Evolutionary conservation across 768 basidiomycete species (phyloP), one percentile per base, ranked within the genome.

Genomic region (Phlegmacium glaucopus): DNA sequence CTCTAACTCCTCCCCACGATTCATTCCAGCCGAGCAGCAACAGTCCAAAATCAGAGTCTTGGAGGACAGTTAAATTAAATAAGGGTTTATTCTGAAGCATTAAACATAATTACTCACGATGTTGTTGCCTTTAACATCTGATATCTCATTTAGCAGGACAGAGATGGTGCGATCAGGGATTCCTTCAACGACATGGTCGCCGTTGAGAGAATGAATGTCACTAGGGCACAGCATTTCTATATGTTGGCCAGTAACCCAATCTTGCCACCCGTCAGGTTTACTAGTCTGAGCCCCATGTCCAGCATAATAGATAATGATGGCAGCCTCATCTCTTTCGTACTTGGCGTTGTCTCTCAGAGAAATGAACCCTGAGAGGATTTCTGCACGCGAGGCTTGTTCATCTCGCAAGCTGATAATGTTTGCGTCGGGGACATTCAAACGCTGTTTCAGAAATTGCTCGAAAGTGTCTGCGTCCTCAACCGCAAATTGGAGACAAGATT

Each of bases 31-130:
- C 5, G 76, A 72, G 52, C 66, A 61, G 51, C 76, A 77, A 39
- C 76, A 76, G 44, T 76, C 76, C 6, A 77, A 59, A 38, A 77
- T 71, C 12, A 77, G 56, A 9, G 70, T 74, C 76, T 77, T 44
- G 13, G 13, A 35, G 10, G 7, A 16, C 9, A 2, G 9, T 39
- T 12, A 35, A 35, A 30, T 16, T 4, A 2, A 34, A 34, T 34
- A 6, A n/a, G 11, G 32, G 2, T 34, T 6, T 34, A 34, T n/a
- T 34, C n/a, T 10, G n/a, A 34, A 34, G 32, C 3, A 22, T 28
- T 30, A 39, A 22, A 22, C 34, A 6, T 1, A n/a, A n/a, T n/a
- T n/a, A 40, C 74, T 29, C 36, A 72, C 75, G 15, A 76, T 73
- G 46, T 76, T 76, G 52, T 72, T 64, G 6, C 76, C 76, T 45